Conservation (phyloP, 768 basidiomycete genomes). For the Galerina marginata region DNA sequence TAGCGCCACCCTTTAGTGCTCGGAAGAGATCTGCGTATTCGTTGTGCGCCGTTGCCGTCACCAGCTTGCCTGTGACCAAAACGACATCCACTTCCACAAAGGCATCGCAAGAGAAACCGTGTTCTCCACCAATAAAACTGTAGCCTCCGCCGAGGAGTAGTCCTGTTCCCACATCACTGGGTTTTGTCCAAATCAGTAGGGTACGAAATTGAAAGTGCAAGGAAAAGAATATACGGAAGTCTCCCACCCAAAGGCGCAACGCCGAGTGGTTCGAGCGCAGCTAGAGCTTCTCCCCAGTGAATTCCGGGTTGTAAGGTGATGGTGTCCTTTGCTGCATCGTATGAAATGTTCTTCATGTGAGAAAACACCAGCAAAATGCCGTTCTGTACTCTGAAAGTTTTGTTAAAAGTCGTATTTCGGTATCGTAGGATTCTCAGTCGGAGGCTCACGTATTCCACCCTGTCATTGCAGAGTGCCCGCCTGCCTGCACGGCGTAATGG, state of each 20-base stretch:
- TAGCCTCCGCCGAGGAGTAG: constrained; percentile 50
- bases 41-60: constrained; percentile 47
- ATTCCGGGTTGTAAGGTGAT: constrained; percentile 47
- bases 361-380: constrained; percentile 45
- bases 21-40: constrained; percentile 48
- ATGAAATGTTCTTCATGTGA: constrained; percentile 43
- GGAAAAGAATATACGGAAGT: constrained; percentile 28
- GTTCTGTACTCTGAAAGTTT: constrained; percentile 35
- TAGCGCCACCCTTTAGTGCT: constrained; percentile 51
- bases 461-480: constrained; percentile 46
- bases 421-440: not conserved
- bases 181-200: too few relatives aligned
- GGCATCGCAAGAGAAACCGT: constrained; percentile 46
- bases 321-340: constrained; percentile 38
- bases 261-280: constrained; percentile 39
- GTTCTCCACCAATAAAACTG: constrained; percentile 42
- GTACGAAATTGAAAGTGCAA: not conserved
- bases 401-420: constrained; percentile 5
- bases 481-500: constrained; percentile 48
- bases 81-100: constrained; percentile 48
- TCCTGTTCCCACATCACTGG: constrained; percentile 47
- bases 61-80: constrained; percentile 42
- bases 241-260: constrained; percentile 49
- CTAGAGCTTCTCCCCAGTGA: constrained; percentile 44
- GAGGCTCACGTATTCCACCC: constrained; percentile 48